These are phyloP conservation scores for Bretziella fagacearum DNA, from an alignment of 2,329 filamentous ascomycete genomes.

Conservation along the genomic window DNA sequence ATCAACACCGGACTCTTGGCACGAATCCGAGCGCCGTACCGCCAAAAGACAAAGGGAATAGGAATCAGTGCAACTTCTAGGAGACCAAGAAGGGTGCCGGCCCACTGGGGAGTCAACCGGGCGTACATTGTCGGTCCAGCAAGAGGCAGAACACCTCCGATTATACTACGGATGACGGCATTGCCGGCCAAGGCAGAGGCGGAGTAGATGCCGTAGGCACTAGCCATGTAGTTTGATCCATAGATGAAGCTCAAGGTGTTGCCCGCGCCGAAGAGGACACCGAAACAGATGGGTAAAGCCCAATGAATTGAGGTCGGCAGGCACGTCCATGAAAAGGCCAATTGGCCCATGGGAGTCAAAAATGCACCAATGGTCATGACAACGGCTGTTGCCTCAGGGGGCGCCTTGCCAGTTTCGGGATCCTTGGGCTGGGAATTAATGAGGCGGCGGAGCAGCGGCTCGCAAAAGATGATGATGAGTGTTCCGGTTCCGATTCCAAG, in stretches of 20 bases:
- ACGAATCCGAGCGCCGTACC: conserved; percentile 37
- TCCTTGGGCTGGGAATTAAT: conserved; percentile 64
- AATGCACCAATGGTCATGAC: conserved; percentile 65
- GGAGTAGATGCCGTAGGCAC: conserved; percentile 65
- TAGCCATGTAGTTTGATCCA: conserved; percentile 60
- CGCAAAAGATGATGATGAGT: conserved; percentile 41
- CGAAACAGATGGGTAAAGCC: conserved; percentile 62
- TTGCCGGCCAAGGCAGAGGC: conserved; percentile 70
- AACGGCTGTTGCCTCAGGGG: conserved; percentile 66
- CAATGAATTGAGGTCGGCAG: conserved; percentile 62
- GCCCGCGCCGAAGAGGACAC: conserved; percentile 61
- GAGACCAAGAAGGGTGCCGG: conserved; percentile 56
- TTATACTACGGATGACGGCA: conserved; percentile 50
- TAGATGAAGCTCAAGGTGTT: conserved; percentile 73
- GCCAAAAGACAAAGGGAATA: conserved; percentile 65
- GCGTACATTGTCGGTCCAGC: conserved; percentile 58
- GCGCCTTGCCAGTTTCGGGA: conserved; percentile 52
- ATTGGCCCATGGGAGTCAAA: conserved; percentile 57
- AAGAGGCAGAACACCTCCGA: conserved; percentile 65
- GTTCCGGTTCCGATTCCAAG: conserved; percentile 50
- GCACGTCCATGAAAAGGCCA: conserved; percentile 81
- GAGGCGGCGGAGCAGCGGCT: conserved; percentile 57
- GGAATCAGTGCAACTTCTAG: conserved; percentile 60
- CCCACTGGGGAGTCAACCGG: conserved; percentile 57
- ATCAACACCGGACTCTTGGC: conserved; percentile 32